Evolutionary conservation across 768 basidiomycete genomes (phyloP).

Genomic region (Infundibulicybe gibba): DNA sequence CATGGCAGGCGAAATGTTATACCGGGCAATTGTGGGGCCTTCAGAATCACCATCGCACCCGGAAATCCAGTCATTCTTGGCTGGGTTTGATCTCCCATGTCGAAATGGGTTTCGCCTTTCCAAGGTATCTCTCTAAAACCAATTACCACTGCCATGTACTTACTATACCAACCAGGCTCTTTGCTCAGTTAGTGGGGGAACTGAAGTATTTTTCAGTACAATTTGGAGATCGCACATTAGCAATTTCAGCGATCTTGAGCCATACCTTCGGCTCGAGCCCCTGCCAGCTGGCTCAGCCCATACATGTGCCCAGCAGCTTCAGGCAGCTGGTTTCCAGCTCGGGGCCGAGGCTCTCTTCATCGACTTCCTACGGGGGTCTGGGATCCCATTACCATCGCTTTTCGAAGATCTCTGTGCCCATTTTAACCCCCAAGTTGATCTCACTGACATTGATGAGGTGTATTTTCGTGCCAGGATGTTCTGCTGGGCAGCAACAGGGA

Average conservation of each 20-base stretch:
- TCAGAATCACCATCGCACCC: constrained; percentile 1
- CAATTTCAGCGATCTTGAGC: not conserved
- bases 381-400: not conserved
- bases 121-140: not conserved
- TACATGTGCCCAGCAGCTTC: too few species aligned
- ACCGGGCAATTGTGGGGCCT: constrained; percentile 3
- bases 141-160: not conserved
- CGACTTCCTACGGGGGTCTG: too few species aligned
- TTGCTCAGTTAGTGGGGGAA: constrained; percentile 1
- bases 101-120: constrained; percentile 6
- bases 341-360: too few species aligned
- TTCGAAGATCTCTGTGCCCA: not conserved
- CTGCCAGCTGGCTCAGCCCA: not conserved
- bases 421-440: not conserved
- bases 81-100: constrained; percentile 3
- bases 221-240: constrained; percentile 4
- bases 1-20: constrained; percentile 4
- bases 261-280: not conserved
- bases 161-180: not conserved
- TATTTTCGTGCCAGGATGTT: constrained; percentile 1
- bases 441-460: not conserved
- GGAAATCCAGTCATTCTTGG: constrained; percentile 3
- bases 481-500: constrained; percentile 5
- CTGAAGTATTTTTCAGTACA: constrained; percentile 2
- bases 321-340: too few species aligned